Conservation (phyloP, 164 flowering plant species). For the Euptelea pleiosperma region DNA sequence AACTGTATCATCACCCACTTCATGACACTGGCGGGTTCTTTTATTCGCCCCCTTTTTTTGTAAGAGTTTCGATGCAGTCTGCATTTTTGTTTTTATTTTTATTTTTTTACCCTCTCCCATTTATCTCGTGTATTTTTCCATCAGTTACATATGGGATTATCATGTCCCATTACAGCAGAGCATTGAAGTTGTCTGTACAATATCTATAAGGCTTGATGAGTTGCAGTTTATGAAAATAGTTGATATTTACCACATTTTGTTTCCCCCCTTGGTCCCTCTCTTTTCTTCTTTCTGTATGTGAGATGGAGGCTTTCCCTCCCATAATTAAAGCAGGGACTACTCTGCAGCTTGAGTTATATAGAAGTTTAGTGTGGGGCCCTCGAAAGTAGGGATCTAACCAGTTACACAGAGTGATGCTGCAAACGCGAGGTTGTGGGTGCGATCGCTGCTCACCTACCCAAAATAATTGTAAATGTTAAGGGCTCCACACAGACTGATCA, state of each 20-base stretch:
- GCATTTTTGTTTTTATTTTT: not conserved
- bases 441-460: too few relatives aligned
- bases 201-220: slow-evolving; percentile 24
- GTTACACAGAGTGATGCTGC: too few relatives aligned
- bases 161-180: slow-evolving; percentile 17
- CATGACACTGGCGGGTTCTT: slow-evolving; percentile 9
- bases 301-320: too few relatives aligned
- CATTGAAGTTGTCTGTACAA: slow-evolving; percentile 40
- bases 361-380: too few relatives aligned
- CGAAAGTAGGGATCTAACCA: too few relatives aligned
- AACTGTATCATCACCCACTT: slow-evolving; percentile 14
- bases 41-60: not conserved
- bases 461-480: too few relatives aligned
- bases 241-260: not conserved
- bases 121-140: slow-evolving; percentile 10
- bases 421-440: too few relatives aligned
- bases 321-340: too few relatives aligned
- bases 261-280: too few relatives aligned
- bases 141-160: slow-evolving; percentile 8
- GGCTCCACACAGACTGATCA: too few relatives aligned
- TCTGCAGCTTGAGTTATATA: too few relatives aligned
- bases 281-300: too few relatives aligned
- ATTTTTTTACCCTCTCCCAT: not conserved
- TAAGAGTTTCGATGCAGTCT: not conserved
- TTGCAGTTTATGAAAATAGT: slow-evolving; percentile 23